These are phyloP conservation scores for Hymenoscyphus occultus DNA, from an alignment of 2,329 filamentous ascomycete species.

Conservation along the genomic window DNA sequence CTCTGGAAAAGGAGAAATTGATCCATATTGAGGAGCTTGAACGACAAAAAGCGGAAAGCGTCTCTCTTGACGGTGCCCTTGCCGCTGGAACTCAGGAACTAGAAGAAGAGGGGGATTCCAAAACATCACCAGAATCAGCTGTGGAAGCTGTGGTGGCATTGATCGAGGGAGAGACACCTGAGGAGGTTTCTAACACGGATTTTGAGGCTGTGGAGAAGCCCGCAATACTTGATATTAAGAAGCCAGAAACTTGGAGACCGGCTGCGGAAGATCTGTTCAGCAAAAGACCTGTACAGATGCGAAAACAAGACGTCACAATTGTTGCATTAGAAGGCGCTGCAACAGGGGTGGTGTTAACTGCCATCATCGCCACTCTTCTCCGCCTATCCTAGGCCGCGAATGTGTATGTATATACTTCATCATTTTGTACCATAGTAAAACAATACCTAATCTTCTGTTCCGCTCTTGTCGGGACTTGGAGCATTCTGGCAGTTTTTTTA, in stretches of 20 bases:
- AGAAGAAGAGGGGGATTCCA: constrained; percentile 21
- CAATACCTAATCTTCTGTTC: constrained; percentile 21
- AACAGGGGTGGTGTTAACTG: constrained; percentile 61
- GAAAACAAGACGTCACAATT: constrained; percentile 69
- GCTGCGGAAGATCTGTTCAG: constrained; percentile 60
- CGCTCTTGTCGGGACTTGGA: neutral
- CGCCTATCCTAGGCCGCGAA: constrained; percentile 26
- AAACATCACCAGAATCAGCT: constrained; percentile 19
- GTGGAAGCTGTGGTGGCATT: constrained; percentile 27
- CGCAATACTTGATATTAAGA: constrained; percentile 18
- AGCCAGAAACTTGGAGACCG: constrained; percentile 45
- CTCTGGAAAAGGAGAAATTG: constrained; percentile 46
- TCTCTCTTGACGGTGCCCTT: constrained; percentile 26
- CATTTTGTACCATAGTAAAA: constrained; percentile 27
- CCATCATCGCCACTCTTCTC: constrained; percentile 36
- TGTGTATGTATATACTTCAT: constrained; percentile 28
- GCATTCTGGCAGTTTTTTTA: neutral
- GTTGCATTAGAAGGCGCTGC: constrained; percentile 65
- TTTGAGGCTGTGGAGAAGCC: constrained; percentile 26
- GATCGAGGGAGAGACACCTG: constrained; percentile 18
- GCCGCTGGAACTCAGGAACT: constrained; percentile 27
- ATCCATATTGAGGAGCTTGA: constrained; percentile 15
- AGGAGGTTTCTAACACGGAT: constrained; percentile 15
- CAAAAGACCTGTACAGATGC: constrained; percentile 59
- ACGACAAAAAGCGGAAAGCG: constrained; percentile 14